phyloP scores from a whole-genome alignment of 2,329 filamentous ascomycete genomes.

The Phialocephala subalpina region DNA sequence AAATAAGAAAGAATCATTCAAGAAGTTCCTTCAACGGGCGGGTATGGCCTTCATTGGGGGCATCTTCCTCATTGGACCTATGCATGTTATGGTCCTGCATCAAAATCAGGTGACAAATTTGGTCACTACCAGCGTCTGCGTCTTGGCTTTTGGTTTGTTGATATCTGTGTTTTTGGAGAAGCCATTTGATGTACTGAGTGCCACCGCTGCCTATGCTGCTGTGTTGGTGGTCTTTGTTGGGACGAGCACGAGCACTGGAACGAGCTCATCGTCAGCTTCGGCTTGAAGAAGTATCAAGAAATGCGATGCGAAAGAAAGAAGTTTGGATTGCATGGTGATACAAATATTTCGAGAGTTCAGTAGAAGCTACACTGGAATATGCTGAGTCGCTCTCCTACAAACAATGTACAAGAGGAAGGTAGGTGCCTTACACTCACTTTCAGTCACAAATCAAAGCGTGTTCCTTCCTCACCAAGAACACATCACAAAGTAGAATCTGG shows the following conservation, averaged over 20 bases:
- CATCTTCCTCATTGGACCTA: constrained; percentile 12
- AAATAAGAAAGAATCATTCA: neutral
- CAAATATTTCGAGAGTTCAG: too few relatives aligned
- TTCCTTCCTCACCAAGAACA: neutral
- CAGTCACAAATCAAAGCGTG: neutral
- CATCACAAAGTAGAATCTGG: neutral
- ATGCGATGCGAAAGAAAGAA: neutral
- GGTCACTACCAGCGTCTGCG: constrained; percentile 7
- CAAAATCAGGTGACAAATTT: neutral
- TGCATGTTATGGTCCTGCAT: constrained; percentile 18
- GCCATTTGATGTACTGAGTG: constrained; percentile 10
- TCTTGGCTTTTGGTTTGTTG: constrained; percentile 13
- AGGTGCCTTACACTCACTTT: neutral
- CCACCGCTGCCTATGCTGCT: constrained; percentile 38
- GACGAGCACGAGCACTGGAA: neutral
- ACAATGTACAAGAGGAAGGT: neutral
- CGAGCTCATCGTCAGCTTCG: too few relatives aligned
- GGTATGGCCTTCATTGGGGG: constrained; percentile 12
- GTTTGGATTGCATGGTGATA: too few relatives aligned
- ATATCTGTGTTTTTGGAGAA: constrained; percentile 12
- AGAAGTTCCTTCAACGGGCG: neutral
- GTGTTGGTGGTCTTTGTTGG: constrained; percentile 37
- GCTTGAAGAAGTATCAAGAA: too few relatives aligned
- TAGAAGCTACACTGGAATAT: neutral
- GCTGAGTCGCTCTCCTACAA: neutral